These are phyloP conservation scores for Vanilla planifolia DNA, from an alignment of 106 monocot species.

Conservation along the genomic window DNA sequence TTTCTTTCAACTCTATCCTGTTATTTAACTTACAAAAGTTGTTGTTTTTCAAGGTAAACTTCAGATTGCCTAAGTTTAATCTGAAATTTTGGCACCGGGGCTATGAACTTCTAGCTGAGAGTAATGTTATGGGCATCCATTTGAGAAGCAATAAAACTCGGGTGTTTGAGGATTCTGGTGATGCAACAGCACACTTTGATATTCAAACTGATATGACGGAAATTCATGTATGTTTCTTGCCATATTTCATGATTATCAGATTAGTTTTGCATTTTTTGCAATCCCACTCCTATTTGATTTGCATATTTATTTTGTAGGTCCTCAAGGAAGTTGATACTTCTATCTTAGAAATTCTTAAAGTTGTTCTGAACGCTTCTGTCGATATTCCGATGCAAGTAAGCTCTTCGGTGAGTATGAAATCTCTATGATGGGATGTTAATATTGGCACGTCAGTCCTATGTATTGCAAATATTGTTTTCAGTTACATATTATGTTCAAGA, in stretches of 20 bases:
- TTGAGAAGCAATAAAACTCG: conserved; percentile 50
- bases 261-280: conserved; percentile 3
- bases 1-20: no score
- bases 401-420: conserved; percentile 7
- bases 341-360: conserved; percentile 70
- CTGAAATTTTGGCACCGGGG: conserved; percentile 55
- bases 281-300: conserved; percentile 3
- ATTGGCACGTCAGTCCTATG: no score
- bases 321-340: conserved; percentile 57
- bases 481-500: no score
- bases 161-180: conserved; percentile 56
- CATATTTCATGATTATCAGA: background rate
- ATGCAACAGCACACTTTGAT: conserved; percentile 62
- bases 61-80: conserved; percentile 88
- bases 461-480: no score
- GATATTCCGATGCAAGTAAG: conserved; percentile 83
- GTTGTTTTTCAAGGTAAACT: conserved; percentile 87
- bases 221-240: conserved; percentile 67
- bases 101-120: conserved; percentile 45
- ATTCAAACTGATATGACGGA: conserved; percentile 82
- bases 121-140: conserved; percentile 67
- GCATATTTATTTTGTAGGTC: conserved; percentile 45
- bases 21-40: conserved; percentile 24
- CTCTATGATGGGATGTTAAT: no score
- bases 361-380: conserved; percentile 59